These are phyloP conservation scores for Penicillium rolfsii DNA, from an alignment of 2,329 filamentous ascomycete genomes.

Conservation along the genomic window DNA sequence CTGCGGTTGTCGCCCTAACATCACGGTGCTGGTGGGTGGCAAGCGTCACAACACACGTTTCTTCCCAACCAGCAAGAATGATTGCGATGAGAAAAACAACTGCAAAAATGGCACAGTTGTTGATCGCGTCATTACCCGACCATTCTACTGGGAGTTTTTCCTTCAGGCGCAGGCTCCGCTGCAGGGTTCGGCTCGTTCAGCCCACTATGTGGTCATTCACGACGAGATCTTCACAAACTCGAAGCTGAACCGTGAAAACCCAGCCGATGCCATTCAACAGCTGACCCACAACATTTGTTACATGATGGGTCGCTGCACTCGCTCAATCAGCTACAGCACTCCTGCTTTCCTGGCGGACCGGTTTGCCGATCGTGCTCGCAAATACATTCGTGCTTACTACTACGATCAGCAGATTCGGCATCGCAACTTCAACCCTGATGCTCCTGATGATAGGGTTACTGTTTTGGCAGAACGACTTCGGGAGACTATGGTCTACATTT, in stretches of 20 bases:
- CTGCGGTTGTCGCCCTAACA: slow-evolving; percentile 52
- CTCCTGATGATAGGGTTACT: background rate
- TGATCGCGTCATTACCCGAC: slow-evolving; percentile 76
- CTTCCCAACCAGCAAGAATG: slow-evolving; percentile 61
- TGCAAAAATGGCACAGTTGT: slow-evolving; percentile 75
- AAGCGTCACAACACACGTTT: slow-evolving; percentile 89
- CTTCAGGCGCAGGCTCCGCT: slow-evolving; percentile 77
- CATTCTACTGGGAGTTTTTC: slow-evolving; percentile 78
- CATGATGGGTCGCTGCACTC: slow-evolving; percentile 33
- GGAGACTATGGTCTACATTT: slow-evolving; percentile 26
- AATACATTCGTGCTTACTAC: slow-evolving; percentile 21
- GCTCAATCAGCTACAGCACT: slow-evolving; percentile 28
- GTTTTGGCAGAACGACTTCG: background rate
- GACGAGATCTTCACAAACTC: slow-evolving; percentile 64
- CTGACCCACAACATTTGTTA: slow-evolving; percentile 31
- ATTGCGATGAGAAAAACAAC: slow-evolving; percentile 61
- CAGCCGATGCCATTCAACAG: slow-evolving; percentile 22
- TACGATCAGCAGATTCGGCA: background rate
- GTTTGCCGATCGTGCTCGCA: slow-evolving; percentile 28
- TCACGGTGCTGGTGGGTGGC: slow-evolving; percentile 76
- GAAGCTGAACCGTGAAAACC: background rate
- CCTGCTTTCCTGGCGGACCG: slow-evolving; percentile 32
- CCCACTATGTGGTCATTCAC: slow-evolving; percentile 74
- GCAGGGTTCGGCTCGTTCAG: slow-evolving; percentile 78
- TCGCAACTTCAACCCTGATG: background rate